phyloP scores from a whole-genome alignment of 208 protist genomes.

The Vickermania ingenoplastis region DNA sequence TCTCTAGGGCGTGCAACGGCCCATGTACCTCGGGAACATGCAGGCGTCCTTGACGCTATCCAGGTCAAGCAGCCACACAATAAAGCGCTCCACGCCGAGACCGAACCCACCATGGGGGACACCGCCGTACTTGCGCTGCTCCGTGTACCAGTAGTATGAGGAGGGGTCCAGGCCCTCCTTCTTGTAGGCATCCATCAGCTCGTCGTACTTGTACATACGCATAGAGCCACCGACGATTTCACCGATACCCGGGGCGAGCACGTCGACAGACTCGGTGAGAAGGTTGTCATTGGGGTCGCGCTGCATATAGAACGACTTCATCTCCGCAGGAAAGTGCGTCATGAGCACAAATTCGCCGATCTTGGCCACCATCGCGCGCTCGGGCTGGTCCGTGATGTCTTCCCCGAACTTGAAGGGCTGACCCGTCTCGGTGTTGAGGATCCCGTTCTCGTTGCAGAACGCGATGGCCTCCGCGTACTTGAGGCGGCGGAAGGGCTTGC shows the following conservation, averaged over 20 bases:
- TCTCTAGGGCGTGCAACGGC: conserved; percentile 93
- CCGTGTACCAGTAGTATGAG: conserved; percentile 98
- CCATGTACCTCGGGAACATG: conserved; percentile 95
- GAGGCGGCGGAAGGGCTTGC: conserved; percentile 94
- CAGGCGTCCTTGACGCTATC: conserved; percentile 96
- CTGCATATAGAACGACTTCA: conserved; percentile 99
- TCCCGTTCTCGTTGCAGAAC: conserved; percentile 92
- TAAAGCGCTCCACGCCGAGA: conserved; percentile 95
- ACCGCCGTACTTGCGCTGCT: conserved; percentile 96
- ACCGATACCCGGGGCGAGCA: conserved; percentile 97
- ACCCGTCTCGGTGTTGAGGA: conserved; percentile 89
- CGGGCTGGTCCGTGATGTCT: conserved; percentile 97
- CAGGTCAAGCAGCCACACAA: conserved; percentile 94
- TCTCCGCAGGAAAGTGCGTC: conserved; percentile 94
- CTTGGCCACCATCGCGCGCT: conserved; percentile 96
- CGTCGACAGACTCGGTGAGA: conserved; percentile 93
- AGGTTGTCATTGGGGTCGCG: conserved; percentile 63
- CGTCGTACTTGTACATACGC: conserved; percentile 92
- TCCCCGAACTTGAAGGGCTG: conserved; percentile 91
- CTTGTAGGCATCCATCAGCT: conserved; percentile 91
- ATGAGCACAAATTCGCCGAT: conserved; percentile 96
- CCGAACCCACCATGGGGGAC: conserved; percentile 97
- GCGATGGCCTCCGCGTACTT: conserved; percentile 95
- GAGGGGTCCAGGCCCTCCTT: conserved; percentile 91
- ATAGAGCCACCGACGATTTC: conserved; percentile 99